Conservation (phyloP, 768 basidiomycete species). For the Crucibulum laeve region DNA sequence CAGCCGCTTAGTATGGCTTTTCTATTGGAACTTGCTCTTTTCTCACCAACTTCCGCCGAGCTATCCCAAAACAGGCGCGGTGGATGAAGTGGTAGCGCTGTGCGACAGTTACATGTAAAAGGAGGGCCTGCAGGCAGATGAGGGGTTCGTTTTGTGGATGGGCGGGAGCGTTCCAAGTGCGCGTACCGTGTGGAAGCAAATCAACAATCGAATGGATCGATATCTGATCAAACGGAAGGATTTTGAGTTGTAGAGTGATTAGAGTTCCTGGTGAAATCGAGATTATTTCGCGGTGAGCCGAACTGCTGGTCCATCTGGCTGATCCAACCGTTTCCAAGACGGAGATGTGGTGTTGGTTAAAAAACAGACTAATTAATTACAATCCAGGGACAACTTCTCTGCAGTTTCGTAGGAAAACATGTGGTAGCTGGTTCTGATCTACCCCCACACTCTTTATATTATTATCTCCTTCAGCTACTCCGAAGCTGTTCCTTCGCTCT, state of each 20-base stretch:
- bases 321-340: not conserved
- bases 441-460: slow-evolving; percentile 1
- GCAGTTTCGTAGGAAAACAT: slow-evolving; percentile 6
- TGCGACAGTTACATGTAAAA: slow-evolving; percentile 6
- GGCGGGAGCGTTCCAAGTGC: not conserved
- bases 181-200: not conserved
- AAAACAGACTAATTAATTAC: slow-evolving; percentile 19
- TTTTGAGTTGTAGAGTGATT: slow-evolving; percentile 52
- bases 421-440: slow-evolving; percentile 1
- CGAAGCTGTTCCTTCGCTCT: slow-evolving; percentile 6
- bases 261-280: slow-evolving; percentile 42
- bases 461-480: not conserved
- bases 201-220: not conserved
- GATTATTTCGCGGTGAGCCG: slow-evolving; percentile 20
- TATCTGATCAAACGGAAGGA: slow-evolving; percentile 15
- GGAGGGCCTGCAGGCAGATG: not conserved
- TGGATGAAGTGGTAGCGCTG: not conserved
- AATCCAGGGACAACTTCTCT: slow-evolving; percentile 9
- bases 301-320: slow-evolving; percentile 9
- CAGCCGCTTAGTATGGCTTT: slow-evolving; percentile 12
- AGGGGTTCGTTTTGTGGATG: not conserved
- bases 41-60: slow-evolving; percentile 15
- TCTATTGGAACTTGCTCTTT: slow-evolving; percentile 12
- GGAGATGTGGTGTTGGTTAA: slow-evolving; percentile 8
- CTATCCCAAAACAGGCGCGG: slow-evolving; percentile 9